Conservation (phyloP, 192 early-diverging fungal genomes). For the Thoreauomyces humboldtii region DNA sequence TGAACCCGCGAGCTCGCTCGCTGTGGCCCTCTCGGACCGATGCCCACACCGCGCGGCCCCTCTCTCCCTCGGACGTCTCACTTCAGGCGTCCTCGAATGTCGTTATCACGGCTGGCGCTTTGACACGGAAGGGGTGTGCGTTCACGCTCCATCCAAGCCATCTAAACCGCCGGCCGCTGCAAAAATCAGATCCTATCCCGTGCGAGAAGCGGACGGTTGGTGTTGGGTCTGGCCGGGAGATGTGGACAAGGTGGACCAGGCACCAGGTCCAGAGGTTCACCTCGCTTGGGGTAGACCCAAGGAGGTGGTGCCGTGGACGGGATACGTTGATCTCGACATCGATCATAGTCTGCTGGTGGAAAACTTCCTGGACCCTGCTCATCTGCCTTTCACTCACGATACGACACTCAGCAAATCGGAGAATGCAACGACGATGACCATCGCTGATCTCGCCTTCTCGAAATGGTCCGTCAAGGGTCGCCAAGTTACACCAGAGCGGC, state of each 20-base stretch:
- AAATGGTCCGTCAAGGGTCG: conserved; percentile 21
- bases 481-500: conserved; percentile 11
- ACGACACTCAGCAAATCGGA: conserved; percentile 34
- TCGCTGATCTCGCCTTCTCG: conserved; percentile 16
- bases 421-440: conserved; percentile 30
- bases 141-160: conserved; percentile 34
- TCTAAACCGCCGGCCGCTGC: conserved; percentile 21
- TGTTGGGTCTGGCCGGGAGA: conserved; percentile 42
- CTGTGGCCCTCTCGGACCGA: conserved; percentile 28
- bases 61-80: conserved; percentile 32
- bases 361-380: conserved; percentile 43
- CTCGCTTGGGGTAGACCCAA: conserved; percentile 3
- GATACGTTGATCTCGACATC: conserved; percentile 40
- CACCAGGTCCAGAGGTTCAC: conserved; percentile 18
- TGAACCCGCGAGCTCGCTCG: conserved; percentile 28
- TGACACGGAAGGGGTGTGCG: conserved; percentile 22
- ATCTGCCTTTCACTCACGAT: conserved; percentile 42
- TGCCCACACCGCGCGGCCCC: conserved; percentile 42
- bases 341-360: conserved; percentile 37
- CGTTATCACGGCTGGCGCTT: conserved; percentile 48
- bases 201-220: conserved; percentile 25
- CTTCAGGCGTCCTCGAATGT: conserved; percentile 36
- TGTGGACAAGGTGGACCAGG: conserved; percentile 7
- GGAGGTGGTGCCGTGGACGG: conserved; percentile 18
- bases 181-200: conserved; percentile 25